Evolutionary conservation across 148 eudicot species (phyloP).

Genomic region (Rhododendron kiyosumense): DNA sequence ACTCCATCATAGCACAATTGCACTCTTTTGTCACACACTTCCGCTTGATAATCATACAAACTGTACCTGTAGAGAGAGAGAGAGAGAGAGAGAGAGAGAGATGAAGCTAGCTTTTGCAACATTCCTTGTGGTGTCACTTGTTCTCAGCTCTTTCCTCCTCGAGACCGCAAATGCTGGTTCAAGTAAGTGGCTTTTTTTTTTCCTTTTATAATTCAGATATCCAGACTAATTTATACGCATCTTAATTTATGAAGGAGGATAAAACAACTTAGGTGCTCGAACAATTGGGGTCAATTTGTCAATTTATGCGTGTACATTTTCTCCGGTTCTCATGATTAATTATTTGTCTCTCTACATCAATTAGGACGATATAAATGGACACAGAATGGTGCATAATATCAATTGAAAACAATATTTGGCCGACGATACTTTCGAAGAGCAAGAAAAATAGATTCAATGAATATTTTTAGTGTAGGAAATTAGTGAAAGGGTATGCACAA

Average conservation of each 20-base stretch:
- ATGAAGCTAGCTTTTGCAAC: slow-evolving; percentile 21
- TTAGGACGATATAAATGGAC: no score
- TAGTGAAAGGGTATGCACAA: not conserved
- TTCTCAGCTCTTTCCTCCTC: slow-evolving; percentile 24
- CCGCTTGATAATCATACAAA: not conserved
- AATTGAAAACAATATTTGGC: no score
- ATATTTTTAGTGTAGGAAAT: not conserved
- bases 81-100: slow-evolving; percentile 11
- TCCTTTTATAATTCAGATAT: not conserved
- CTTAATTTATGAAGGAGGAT: not conserved
- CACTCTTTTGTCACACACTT: not conserved
- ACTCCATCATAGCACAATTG: not conserved
- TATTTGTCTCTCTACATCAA: not conserved
- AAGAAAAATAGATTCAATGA: no score
- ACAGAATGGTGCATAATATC: no score
- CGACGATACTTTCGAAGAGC: no score
- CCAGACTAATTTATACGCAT: not conserved
- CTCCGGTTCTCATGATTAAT: not conserved
- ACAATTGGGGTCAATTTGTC: not conserved
- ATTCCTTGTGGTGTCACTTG: slow-evolving; percentile 11
- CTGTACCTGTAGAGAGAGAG: not conserved
- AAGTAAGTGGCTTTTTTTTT: slow-evolving; percentile 14
- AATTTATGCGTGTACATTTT: no score
- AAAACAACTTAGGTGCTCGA: not conserved
- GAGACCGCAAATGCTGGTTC: slow-evolving; percentile 33